Conservation (phyloP, 257 asterid species). For the Thymus quinquecostatus region DNA sequence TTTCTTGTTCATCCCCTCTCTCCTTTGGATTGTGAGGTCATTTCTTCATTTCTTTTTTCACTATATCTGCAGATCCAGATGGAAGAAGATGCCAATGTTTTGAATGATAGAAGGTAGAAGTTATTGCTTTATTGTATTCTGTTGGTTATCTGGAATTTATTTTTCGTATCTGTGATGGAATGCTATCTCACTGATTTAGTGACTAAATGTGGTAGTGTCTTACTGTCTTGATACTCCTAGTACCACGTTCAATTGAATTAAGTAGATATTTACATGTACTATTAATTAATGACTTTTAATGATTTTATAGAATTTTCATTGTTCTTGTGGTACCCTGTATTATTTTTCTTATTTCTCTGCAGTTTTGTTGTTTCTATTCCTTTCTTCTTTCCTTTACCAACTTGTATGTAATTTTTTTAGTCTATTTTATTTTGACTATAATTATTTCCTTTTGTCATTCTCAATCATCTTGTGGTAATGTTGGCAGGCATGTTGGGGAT, state of each 20-base stretch:
- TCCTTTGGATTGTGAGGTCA: conserved; percentile 15
- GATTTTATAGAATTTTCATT: conserved; percentile 16
- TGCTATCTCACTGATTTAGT: conserved; percentile 14
- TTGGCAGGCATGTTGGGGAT: conserved; percentile 52
- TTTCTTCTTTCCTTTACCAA: conserved; percentile 3
- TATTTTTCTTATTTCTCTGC: conserved; percentile 17
- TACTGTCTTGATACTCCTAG: conserved; percentile 6
- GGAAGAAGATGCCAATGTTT: conserved; percentile 28
- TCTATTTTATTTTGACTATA: neutral
- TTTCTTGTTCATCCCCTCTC: neutral
- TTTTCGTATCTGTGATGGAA: conserved; percentile 8
- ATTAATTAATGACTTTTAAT: conserved; percentile 2
- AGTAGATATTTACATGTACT: neutral
- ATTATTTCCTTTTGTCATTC: neutral
- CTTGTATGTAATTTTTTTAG: neutral
- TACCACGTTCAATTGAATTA: conserved; percentile 26
- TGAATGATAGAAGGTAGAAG: conserved; percentile 43
- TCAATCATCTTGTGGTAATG: conserved; percentile 24
- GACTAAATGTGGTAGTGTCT: conserved; percentile 7
- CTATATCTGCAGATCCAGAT: conserved; percentile 34
- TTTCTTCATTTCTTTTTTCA: conserved; percentile 17
- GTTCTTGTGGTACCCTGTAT: conserved; percentile 12
- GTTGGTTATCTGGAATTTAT: conserved; percentile 8
- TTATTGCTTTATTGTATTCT: conserved; percentile 20
- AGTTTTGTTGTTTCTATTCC: conserved; percentile 7